Evolutionary conservation across 257 asterid species (phyloP), one percentile per base, ranked within the genome.

Genomic region (Ilex asprella): DNA sequence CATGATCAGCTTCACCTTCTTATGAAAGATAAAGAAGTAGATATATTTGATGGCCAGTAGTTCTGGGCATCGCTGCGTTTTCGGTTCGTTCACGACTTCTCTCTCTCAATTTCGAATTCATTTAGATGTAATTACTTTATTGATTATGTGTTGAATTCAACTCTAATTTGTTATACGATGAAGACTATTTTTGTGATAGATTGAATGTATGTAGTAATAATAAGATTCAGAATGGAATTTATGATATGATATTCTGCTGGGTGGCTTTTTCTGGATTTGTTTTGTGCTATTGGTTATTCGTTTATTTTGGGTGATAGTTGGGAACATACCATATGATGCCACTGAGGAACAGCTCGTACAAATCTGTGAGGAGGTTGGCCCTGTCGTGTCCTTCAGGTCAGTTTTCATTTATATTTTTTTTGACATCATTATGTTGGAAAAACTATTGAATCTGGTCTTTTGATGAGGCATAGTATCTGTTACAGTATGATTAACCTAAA

Each of bases 351-450:
- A 86, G 66, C 91, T 92, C n/a, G 66, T 84, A 68, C 92, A 89
- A 76, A 85, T 92, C 51, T 92, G 95, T 57, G 97, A 92, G 84
- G 98, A 92, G 78, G 95, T 88, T 58, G 98, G 98, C 30, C 98
- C 98, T 1, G 98, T 92, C 68, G 95, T 92, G 66, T 85, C 94
- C 59, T 92, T 92, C 86, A 86, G 98, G 98, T 88, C 64, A 58
- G 89, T 65, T 62, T 41, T 31, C 21, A 67, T 64, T 21, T 21
- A 21, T 21, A 21, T 21, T 21, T 21, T 21, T 21, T 21, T 21
- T 21, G 27, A 21, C 27, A 21, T 30, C 0, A 46, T 35, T 35
- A 8, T 35, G 8, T 35, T 35, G 41, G 41, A 35, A 35, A 35
- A 35, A 35, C 7, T 35, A 4, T 35, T 35, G 41, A 35, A 35